Evolutionary conservation across 768 basidiomycete genomes (phyloP), one percentile per base, ranked within the genome.

Genomic region (Boletus barrowsii): DNA sequence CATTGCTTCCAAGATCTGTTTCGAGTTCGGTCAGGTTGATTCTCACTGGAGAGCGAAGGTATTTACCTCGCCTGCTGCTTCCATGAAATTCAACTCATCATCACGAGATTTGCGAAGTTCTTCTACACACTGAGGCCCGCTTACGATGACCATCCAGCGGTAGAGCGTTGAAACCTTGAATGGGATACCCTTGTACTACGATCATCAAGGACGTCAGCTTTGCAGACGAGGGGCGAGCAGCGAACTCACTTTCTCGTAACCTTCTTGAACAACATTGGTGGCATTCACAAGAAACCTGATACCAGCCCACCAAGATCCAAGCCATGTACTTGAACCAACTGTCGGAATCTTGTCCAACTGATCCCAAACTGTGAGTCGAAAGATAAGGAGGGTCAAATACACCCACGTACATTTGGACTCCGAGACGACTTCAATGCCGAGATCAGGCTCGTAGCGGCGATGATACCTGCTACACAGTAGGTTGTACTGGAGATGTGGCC

Each of bases 101-200:
- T 78, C 75, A 0, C 73, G 66, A 17, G 73, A 72, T 48, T 66
- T 75, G 9, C 69, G 62, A 17, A 80, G 35, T 32, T 80, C 79
- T 9, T 79, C 73, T 18, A 77, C 60, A 8, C 68, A 50, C n/a
- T 65, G 53, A 1, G 54, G 61, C 5, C 70, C 66, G 15, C 63
- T 67, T 1, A 74, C 59, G 14, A 81, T 41, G 17, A 80, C 71
- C 2, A 70, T 57, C 80, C 80, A 82, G 40, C 59, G 58, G 15
- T 49, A 45, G n/a, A 68, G 33, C 2, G 46, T 53, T 0, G 72
- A 53, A 11, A 73, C 59, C 46, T 71, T 73, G 61, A 73, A 76
- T 15, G 65, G 50, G 4, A 54, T 49, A 8, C 51, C 56, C 35
- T 68, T 68, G 59, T 70, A 59, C 73, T 74, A 22, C 18, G 24